Evolutionary conservation across 441 rosid genomes (phyloP).

Genomic region (Oxalis stricta): DNA sequence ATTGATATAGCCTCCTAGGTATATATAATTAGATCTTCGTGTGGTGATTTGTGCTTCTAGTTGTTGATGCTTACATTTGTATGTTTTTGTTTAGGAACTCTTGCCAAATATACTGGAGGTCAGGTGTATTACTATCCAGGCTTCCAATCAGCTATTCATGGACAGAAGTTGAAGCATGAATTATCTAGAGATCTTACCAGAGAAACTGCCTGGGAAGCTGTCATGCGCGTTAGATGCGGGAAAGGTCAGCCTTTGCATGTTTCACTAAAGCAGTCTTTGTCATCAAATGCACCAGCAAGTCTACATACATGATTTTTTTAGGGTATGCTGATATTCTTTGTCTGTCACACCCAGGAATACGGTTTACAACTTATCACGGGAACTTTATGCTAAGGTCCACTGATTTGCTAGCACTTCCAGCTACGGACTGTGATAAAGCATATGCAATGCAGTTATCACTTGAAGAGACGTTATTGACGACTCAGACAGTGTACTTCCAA

Average conservation of each 20-base stretch:
- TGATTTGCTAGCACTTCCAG: conserved; percentile 93
- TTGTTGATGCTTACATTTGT: not conserved
- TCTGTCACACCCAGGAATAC: conserved; percentile 50
- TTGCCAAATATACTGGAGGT: conserved; percentile 96
- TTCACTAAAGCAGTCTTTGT: not conserved
- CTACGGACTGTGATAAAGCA: conserved; percentile 98
- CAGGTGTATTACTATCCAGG: conserved; percentile 88
- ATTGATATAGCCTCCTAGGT: conserved; percentile 97
- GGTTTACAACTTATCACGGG: conserved; percentile 91
- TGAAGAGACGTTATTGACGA: conserved; percentile 86
- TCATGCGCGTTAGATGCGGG: conserved; percentile 98
- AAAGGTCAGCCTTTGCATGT: conserved; percentile 43
- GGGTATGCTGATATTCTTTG: conserved; percentile 15
- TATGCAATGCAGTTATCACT: conserved; percentile 91
- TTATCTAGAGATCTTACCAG: conserved; percentile 89
- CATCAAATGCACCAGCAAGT: not conserved
- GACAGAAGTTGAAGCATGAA: conserved; percentile 81
- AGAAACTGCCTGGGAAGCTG: conserved; percentile 99
- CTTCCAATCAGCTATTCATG: conserved; percentile 63
- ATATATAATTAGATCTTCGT: conserved; percentile 1
- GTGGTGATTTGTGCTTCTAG: not conserved
- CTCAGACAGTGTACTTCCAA: conserved; percentile 88
- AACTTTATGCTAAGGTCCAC: conserved; percentile 98
- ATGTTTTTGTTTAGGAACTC: conserved; percentile 38
- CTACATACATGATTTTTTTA: not conserved